phyloP scores from a whole-genome alignment of 2,329 filamentous ascomycete species.

The Elsinoe perseae region DNA sequence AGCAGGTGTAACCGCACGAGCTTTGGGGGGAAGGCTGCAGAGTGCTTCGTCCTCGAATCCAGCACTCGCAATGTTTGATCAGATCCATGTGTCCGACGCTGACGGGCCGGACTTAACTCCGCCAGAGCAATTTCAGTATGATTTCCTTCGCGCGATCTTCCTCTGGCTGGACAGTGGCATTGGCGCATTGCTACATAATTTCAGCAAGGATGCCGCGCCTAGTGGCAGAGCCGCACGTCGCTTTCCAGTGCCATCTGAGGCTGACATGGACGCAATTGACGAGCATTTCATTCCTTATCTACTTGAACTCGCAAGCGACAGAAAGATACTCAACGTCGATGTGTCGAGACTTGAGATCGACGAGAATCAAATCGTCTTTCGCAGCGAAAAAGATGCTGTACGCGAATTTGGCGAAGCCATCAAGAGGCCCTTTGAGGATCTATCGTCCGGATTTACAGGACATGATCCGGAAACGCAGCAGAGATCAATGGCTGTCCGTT shows the following conservation, averaged over 20 bases:
- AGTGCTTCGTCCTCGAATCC: slow-evolving; percentile 31
- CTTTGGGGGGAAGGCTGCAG: slow-evolving; percentile 47
- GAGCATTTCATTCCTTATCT: slow-evolving; percentile 53
- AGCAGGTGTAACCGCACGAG: slow-evolving; percentile 49
- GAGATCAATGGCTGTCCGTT: slow-evolving; percentile 38
- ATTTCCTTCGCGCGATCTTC: slow-evolving; percentile 56
- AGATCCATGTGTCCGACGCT: slow-evolving; percentile 39
- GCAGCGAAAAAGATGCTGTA: slow-evolving; percentile 48
- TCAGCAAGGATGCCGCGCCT: slow-evolving; percentile 39
- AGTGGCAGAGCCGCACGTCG: slow-evolving; percentile 30
- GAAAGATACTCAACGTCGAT: slow-evolving; percentile 49
- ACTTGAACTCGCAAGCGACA: slow-evolving; percentile 43
- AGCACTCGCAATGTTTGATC: slow-evolving; percentile 33
- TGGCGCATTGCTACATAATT: slow-evolving; percentile 48
- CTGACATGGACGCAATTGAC: slow-evolving; percentile 48
- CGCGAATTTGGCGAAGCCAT: slow-evolving; percentile 49
- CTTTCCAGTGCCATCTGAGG: slow-evolving; percentile 44
- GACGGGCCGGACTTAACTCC: slow-evolving; percentile 29
- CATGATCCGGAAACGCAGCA: slow-evolving; percentile 34
- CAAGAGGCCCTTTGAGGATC: slow-evolving; percentile 45
- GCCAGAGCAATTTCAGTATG: slow-evolving; percentile 52
- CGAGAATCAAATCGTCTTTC: slow-evolving; percentile 45
- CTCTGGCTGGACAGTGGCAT: slow-evolving; percentile 56
- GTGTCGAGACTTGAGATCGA: slow-evolving; percentile 52
- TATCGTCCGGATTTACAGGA: slow-evolving; percentile 29